Evolutionary conservation across 2,329 filamentous ascomycete genomes (phyloP), one percentile per base, ranked within the genome.

Genomic region (Didymella pinodella): DNA sequence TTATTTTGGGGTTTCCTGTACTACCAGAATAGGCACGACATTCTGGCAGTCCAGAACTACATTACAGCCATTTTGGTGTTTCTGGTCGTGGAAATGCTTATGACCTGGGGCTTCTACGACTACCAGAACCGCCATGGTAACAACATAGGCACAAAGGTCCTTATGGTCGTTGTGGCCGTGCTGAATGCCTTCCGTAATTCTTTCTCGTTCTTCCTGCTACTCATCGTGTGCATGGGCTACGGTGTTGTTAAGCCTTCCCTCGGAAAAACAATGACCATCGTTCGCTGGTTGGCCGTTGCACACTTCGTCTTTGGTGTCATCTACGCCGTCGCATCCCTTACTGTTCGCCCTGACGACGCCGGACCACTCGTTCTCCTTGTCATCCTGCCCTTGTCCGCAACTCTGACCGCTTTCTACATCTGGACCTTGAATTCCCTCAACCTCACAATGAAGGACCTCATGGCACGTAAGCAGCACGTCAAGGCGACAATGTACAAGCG

Each of bases 161-260:
- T 98, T 56, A 90, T 99, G 79, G 88, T 97, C 18, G 81, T 97
- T 25, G 94, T 97, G n/a, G 93, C 93, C 36, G 84, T 98, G 25
- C 84, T 99, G 44, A 98, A 97, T 74, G 95, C 95, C 5, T 93
- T 89, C 55, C 87, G 95, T 64, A 99, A 98, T 79, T 97, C 94
- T 0, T 98, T 99, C 77, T 97, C 94, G 0, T 99, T 99, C 83
- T 99, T 99, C 83, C 83, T 99, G 48, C 85, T 99, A 8, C 88
- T 99, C 52, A 98, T 99, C 67, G 95, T 99, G 31, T 99, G 95
- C 78, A 99, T 99, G 95, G 95, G 95, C 31, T 99, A 99, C 71
- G 95, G 95, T 68, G 96, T 99, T 25, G 96, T 99, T 66, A 98
- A 98, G 80, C 91, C 90, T 2, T 92, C 90, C 2, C 85, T 99